Evolutionary conservation across 2,329 filamentous ascomycete genomes (phyloP).

Genomic region (Raffaelea ambrosiae): DNA sequence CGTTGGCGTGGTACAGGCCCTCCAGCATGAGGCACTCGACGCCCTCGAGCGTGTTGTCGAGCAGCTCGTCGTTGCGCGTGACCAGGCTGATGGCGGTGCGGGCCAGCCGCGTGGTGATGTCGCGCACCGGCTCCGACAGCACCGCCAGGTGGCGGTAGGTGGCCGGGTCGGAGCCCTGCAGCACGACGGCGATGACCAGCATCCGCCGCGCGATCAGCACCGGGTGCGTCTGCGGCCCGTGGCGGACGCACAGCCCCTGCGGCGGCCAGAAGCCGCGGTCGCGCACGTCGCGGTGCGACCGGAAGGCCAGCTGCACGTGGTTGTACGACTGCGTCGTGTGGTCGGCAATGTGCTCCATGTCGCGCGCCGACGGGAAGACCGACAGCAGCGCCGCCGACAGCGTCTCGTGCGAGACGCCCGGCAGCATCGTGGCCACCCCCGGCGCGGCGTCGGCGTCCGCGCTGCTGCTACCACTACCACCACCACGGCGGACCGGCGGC

Average conservation of each 20-base stretch:
- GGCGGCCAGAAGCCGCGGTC: constrained; percentile 4
- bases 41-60: constrained; percentile 36
- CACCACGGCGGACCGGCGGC: too few relatives aligned
- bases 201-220: constrained; percentile 22
- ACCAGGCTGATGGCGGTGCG: constrained; percentile 22
- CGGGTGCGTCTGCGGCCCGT: constrained; percentile 16
- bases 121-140: constrained; percentile 15
- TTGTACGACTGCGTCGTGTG: constrained; percentile 1
- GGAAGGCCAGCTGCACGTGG: constrained; percentile 6
- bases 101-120: constrained; percentile 2
- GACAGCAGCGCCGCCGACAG: constrained; percentile 5
- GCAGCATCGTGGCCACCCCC: background rate
- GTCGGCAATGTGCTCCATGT: constrained; percentile 6
- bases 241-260: background rate
- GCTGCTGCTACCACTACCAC: too few relatives aligned
- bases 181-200: constrained; percentile 19
- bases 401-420: background rate
- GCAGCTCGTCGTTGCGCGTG: constrained; percentile 36
- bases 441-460: background rate
- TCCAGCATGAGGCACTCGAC: constrained; percentile 43
- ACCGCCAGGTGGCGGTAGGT: background rate
- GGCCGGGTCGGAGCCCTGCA: constrained; percentile 19
- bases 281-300: constrained; percentile 4
- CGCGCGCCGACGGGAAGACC: constrained; percentile 3
- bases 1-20: constrained; percentile 35